These are phyloP conservation scores for Selaginella tamariscina DNA, from an alignment of 75 land plant genomes.

Conservation along the genomic window DNA sequence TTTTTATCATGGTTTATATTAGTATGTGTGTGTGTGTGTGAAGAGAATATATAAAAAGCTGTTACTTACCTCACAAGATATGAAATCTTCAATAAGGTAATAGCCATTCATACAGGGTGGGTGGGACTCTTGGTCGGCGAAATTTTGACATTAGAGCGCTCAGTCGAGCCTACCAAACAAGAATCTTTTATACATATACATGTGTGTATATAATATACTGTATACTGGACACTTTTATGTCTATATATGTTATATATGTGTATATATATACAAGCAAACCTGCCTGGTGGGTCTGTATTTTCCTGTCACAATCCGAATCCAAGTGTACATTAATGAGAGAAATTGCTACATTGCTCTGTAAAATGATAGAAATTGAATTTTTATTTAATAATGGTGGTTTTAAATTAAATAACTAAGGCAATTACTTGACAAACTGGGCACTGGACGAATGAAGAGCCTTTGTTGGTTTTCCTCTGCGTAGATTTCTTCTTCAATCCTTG, in stretches of 20 bases:
- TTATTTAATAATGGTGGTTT: background rate
- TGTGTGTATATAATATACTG: background rate
- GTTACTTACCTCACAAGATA: slow-evolving; percentile 13
- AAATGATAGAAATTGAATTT: background rate
- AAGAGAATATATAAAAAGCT: background rate
- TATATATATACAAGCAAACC: background rate
- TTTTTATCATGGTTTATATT: too few species aligned
- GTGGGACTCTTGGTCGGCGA: slow-evolving; percentile 2
- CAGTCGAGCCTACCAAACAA: background rate
- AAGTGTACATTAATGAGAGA: slow-evolving; percentile 9
- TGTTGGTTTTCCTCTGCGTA: too few species aligned
- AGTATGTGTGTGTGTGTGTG: background rate
- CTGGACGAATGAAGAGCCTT: background rate
- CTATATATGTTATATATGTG: background rate
- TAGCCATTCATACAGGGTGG: slow-evolving; percentile 5
- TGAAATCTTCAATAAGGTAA: slow-evolving; percentile 14
- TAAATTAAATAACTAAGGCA: background rate
- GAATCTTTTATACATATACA: background rate
- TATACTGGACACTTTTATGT: background rate
- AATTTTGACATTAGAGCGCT: background rate
- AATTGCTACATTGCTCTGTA: slow-evolving; percentile 6
- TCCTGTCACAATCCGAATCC: slow-evolving; percentile 12
- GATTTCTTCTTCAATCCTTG: too few species aligned
- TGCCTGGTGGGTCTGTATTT: background rate
- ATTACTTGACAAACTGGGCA: background rate